Evolutionary conservation across 1,284 basidiomycete species (phyloP).

Genomic region (Rhodotorula mucilaginosa): DNA sequence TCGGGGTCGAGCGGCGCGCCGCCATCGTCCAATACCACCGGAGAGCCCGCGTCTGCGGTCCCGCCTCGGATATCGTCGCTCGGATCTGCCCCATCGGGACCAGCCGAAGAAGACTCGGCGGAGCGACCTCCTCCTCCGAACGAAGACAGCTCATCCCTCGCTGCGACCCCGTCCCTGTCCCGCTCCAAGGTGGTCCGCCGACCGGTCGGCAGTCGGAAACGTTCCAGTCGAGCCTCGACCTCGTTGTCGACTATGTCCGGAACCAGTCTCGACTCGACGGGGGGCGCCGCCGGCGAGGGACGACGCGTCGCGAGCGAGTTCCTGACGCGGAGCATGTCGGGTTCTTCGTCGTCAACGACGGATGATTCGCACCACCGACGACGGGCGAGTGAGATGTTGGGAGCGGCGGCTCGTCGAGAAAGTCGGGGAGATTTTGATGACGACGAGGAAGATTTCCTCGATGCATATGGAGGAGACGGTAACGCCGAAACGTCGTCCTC

Average conservation of each 20-base stretch:
- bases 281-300: not conserved
- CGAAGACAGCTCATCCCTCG: not conserved
- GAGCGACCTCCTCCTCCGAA: not conserved
- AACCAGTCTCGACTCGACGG: conserved; percentile 8
- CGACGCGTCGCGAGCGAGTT: conserved; percentile 18
- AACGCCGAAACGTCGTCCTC: not conserved
- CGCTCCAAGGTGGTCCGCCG: conserved; percentile 19
- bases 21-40: not conserved
- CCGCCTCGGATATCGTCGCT: conserved; percentile 8
- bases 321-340: conserved; percentile 3
- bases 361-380: not conserved
- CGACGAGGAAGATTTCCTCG: not conserved
- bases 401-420: not conserved
- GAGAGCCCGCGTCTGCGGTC: not conserved
- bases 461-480: not conserved
- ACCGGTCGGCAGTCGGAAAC: conserved; percentile 16
- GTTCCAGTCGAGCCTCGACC: conserved; percentile 4
- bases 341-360: not conserved
- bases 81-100: not conserved
- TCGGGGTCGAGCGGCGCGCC: not conserved
- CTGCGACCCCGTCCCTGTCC: conserved; percentile 1
- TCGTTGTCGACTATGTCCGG: not conserved
- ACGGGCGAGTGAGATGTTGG: conserved; percentile 1
- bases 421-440: not conserved
- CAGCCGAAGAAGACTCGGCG: not conserved